Conservation (phyloP, 1,284 basidiomycete species). For the Phellopilus nigrolimitatus region DNA sequence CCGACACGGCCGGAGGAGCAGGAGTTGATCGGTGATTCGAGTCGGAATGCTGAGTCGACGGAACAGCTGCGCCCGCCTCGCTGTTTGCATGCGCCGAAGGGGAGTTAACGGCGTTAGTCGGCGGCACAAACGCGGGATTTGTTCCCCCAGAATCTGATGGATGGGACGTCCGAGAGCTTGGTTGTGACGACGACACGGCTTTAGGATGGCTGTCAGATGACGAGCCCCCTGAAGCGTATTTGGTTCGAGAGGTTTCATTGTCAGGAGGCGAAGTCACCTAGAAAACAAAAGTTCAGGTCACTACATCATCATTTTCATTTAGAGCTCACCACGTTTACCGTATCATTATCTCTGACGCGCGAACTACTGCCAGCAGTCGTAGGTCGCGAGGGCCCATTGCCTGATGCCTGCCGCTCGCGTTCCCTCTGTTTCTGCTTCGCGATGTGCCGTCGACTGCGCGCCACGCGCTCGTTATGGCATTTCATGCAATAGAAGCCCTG, state of each 20-base stretch:
- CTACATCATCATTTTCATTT: too few species aligned
- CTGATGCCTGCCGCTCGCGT: constrained; percentile 46
- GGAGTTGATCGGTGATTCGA: constrained; percentile 9
- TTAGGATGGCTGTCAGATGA: constrained; percentile 12
- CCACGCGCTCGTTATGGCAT: constrained; percentile 96
- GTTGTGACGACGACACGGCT: background rate
- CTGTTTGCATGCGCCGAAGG: too few species aligned
- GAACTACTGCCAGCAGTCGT: constrained; percentile 20
- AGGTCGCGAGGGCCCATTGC: constrained; percentile 20
- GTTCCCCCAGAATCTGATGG: background rate
- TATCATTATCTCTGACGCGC: constrained; percentile 3
- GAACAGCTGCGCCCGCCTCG: background rate
- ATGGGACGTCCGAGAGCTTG: constrained; percentile 1
- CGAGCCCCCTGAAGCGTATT: constrained; percentile 9
- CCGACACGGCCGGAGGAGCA: constrained; percentile 17
- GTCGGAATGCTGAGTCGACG: background rate
- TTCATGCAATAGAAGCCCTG: constrained; percentile 99
- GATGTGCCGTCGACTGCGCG: constrained; percentile 83
- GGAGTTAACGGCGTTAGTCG: too few species aligned
- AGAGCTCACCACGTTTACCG: constrained; percentile 10
- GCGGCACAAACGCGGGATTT: background rate
- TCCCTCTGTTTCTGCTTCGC: constrained; percentile 54
- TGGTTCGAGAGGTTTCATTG: background rate
- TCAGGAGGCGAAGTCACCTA: constrained; percentile 6
- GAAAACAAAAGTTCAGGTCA: background rate